A percentile compares a stretch with the other conserved stretches of the same genome.
Evolutionary conservation across 176 grass and related monocot genomes (phyloP).

Genomic region (Urochloa ruziziensis): DNA sequence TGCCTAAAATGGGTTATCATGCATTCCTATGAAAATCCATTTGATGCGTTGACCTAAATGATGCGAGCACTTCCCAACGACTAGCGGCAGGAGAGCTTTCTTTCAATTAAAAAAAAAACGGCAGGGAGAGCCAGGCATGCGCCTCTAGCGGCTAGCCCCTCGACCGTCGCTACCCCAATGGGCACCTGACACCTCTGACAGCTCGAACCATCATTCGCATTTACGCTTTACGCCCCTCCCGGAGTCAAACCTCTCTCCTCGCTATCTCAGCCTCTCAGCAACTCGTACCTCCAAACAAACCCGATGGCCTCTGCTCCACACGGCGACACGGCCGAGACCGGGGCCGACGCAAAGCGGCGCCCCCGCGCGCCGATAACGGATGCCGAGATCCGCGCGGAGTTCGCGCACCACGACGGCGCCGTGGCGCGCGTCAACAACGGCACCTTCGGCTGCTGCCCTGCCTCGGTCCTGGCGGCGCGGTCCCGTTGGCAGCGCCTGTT

Average conservation of each 20-base stretch:
- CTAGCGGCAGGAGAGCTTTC: too few relatives aligned
- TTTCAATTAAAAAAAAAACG: too few relatives aligned
- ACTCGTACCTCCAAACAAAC: neutral
- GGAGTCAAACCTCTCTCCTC: neutral
- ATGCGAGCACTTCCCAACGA: too few relatives aligned
- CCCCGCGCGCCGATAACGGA: slow-evolving; percentile 14
- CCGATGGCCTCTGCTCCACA: slow-evolving; percentile 8
- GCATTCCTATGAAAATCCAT: too few relatives aligned
- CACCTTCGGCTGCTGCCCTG: slow-evolving; percentile 66
- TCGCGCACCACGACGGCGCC: slow-evolving; percentile 60
- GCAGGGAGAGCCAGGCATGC: too few relatives aligned
- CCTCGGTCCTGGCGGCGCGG: slow-evolving; percentile 45
- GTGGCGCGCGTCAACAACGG: slow-evolving; percentile 75
- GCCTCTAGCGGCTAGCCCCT: neutral
- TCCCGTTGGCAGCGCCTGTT: slow-evolving; percentile 50
- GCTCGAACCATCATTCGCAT: neutral
- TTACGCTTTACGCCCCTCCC: neutral
- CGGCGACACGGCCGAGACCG: slow-evolving; percentile 4
- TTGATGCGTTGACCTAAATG: too few relatives aligned
- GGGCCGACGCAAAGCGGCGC: neutral
- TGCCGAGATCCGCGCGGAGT: slow-evolving; percentile 42
- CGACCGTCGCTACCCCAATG: neutral
- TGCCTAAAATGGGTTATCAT: too few relatives aligned
- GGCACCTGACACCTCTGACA: neutral
- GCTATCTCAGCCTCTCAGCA: neutral